Percentiles rank a stretch among this genome's conserved stretches.
Evolutionary conservation across 1,284 basidiomycete species (phyloP).

Genomic region (Sporisorium iseilematis-ciliati): DNA sequence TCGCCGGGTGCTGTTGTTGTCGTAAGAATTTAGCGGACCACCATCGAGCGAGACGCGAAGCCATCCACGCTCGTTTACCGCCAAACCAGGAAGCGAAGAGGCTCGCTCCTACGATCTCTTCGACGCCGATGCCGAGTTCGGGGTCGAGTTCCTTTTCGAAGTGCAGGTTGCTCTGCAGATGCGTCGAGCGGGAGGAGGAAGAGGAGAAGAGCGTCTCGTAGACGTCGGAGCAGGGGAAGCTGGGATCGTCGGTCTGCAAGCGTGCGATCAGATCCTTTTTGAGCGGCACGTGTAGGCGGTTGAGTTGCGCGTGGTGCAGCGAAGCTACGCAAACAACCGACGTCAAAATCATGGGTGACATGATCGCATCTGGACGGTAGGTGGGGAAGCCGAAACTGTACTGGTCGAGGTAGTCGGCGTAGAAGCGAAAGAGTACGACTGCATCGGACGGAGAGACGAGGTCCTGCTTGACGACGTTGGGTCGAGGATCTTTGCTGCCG

Average conservation of each 20-base stretch:
- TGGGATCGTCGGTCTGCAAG: conserved; percentile 37
- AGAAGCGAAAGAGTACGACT: conserved; percentile 41
- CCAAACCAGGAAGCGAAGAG: conserved; percentile 43
- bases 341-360: conserved; percentile 44
- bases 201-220: conserved; percentile 47
- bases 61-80: conserved; percentile 38
- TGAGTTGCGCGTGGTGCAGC: conserved; percentile 44
- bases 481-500: conserved; percentile 36
- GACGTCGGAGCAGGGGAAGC: conserved; percentile 33
- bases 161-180: conserved; percentile 27
- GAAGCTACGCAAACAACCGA: conserved; percentile 31
- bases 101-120: conserved; percentile 36
- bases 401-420: conserved; percentile 43
- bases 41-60: conserved; percentile 36
- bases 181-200: conserved; percentile 9
- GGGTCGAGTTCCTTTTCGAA: conserved; percentile 47
- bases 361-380: conserved; percentile 42
- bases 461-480: conserved; percentile 45
- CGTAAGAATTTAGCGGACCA: conserved; percentile 42
- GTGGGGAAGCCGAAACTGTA: conserved; percentile 45
- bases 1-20: conserved; percentile 42
- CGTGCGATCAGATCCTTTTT: conserved; percentile 35
- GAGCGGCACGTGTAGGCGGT: conserved; percentile 25
- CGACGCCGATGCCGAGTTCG: conserved; percentile 40
- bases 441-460: conserved; percentile 33